Evolutionary conservation across 2,329 filamentous ascomycete genomes (phyloP), one percentile per base, ranked within the genome.

Genomic region (Ambrosiella cleistominuta): DNA sequence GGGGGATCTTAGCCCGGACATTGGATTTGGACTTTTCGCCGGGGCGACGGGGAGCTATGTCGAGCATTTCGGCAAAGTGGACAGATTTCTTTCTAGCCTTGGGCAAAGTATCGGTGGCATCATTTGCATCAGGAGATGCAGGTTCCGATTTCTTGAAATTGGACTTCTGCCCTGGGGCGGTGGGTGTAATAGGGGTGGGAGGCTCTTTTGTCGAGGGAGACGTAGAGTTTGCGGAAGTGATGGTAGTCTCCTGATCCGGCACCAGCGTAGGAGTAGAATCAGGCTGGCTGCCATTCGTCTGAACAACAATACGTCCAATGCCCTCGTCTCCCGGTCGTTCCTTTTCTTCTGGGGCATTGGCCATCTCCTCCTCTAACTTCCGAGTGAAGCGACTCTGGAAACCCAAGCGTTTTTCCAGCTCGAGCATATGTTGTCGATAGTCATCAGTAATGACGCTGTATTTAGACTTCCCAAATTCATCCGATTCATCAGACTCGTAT

Each of bases 401-500:
- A n/a, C 75, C 77, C 0, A 96, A 75, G 62, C 82, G 84, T 66
- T 83, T 76, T 69, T 96, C 86, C 3, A 98, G 74, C 63, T 90
- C 86, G 50, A 85, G 77, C 93, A 98, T 97, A 63, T 87, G 79
- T 64, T 79, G 75, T 38, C 82, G 80, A 65, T 95, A 94, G 12
- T 86, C 83, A 49, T 88, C 81, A 13, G 80, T 81, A 56, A 96
- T 71, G 11, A 83, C 75, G 17, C 75, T 76, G 15, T 77, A 74
- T 7, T 79, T 91, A 15, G 79, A 85, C 54, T 87, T 81, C 3
- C 91, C 91, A 66, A 80, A 83, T 61, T 85, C 77, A 65, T 93
- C 86, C 66, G 93, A 84, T 9, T 83, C 80, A 1, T 74, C 75
- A 1, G 63, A 63, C 47, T 76, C 74, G 7, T 77, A 75, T 2